Percentiles rank a stretch among this genome's conserved stretches.
Conservation (phyloP, 768 basidiomycete genomes). For the Rhodotorula paludigena region DNA sequence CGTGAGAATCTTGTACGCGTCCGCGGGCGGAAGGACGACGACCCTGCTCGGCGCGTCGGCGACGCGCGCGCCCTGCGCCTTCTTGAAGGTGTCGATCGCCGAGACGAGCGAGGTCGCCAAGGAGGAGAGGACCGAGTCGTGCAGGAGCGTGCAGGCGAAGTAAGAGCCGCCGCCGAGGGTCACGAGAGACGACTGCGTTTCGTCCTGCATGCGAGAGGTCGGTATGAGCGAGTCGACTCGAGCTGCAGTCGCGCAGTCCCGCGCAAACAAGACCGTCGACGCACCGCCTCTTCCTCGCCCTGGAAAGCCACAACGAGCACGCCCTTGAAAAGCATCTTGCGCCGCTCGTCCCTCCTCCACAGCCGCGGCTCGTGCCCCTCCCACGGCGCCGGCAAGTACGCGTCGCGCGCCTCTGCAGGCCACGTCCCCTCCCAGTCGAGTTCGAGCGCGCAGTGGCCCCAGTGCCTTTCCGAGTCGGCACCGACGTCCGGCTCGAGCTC, state of each 20-base stretch:
- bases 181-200: not conserved
- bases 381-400: not conserved
- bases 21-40: conserved; percentile 2
- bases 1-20: not conserved
- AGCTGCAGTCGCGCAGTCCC: not conserved
- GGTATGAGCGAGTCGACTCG: not conserved
- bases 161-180: conserved; percentile 1
- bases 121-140: not conserved
- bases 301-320: conserved; percentile 14
- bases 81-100: conserved; percentile 7
- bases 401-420: conserved; percentile 1
- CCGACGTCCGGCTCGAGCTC: conserved; percentile 17
- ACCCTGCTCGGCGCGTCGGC: not conserved
- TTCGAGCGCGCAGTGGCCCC: conserved; percentile 23
- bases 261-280: not conserved
- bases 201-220: not conserved
- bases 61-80: not conserved
- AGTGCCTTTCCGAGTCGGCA: conserved; percentile 1
- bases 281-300: not conserved
- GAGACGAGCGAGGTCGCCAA: not conserved
- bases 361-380: not conserved
- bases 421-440: conserved; percentile 6
- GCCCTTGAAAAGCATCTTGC: conserved; percentile 13
- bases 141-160: conserved; percentile 1
- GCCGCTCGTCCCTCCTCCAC: not conserved